These are phyloP conservation scores for Ophiostoma ulmi DNA, from an alignment of 2,329 filamentous ascomycete species.

Conservation along the genomic window DNA sequence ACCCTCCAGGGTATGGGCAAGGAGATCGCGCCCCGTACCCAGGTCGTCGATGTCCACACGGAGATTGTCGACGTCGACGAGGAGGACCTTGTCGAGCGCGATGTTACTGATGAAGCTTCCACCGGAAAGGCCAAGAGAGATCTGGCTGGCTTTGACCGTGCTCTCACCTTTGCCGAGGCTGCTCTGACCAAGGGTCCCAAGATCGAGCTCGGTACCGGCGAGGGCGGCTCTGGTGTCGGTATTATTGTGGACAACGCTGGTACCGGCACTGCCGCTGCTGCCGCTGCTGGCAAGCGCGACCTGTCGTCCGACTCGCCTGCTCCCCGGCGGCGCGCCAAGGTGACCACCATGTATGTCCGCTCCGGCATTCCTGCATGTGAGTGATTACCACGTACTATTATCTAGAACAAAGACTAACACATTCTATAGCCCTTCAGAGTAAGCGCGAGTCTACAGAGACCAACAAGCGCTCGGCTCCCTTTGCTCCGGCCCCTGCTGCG, in stretches of 20 bases:
- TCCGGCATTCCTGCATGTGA: slow-evolving; percentile 42
- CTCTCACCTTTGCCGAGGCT: slow-evolving; percentile 43
- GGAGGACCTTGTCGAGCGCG: not conserved
- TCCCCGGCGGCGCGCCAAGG: slow-evolving; percentile 38
- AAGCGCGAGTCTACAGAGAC: slow-evolving; percentile 24
- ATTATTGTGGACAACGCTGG: slow-evolving; percentile 35
- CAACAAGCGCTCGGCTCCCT: slow-evolving; percentile 7
- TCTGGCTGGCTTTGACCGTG: slow-evolving; percentile 43
- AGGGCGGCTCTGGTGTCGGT: slow-evolving; percentile 39
- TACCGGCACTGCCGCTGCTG: slow-evolving; percentile 20
- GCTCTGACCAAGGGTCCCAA: slow-evolving; percentile 44
- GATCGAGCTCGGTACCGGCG: slow-evolving; percentile 45
- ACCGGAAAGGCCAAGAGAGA: slow-evolving; percentile 35
- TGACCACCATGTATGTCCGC: slow-evolving; percentile 45
- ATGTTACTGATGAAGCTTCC: slow-evolving; percentile 24
- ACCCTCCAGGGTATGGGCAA: slow-evolving; percentile 46
- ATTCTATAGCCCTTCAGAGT: slow-evolving; percentile 31
- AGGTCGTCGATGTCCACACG: slow-evolving; percentile 29
- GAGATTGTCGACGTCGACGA: slow-evolving; percentile 27
- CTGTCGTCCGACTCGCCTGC: slow-evolving; percentile 14
- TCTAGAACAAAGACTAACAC: not conserved
- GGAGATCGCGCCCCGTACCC: slow-evolving; percentile 42
- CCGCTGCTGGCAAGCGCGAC: slow-evolving; percentile 27
- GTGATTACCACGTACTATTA: slow-evolving; percentile 26
- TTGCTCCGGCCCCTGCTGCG: slow-evolving; percentile 7